Evolutionary conservation across 805 yeast species (phyloP).

Genomic region (Schizosaccharomyces octosporus): DNA sequence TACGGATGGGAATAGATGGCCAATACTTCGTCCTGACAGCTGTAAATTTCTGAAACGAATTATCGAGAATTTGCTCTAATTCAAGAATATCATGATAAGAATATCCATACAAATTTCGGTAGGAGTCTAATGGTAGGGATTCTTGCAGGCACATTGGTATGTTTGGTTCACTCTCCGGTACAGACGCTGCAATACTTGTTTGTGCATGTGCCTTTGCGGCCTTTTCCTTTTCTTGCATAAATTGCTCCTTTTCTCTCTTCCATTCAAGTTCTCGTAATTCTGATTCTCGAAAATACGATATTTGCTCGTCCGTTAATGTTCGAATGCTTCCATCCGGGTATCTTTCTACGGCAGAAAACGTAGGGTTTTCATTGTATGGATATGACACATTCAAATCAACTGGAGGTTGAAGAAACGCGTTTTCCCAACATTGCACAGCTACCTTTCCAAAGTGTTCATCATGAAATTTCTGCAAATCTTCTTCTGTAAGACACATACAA

Average conservation of each 20-base stretch:
- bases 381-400: too few species aligned
- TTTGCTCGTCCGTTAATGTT: slow-evolving; percentile 10
- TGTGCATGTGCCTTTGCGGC: background rate
- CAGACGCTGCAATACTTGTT: background rate
- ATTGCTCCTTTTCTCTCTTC: background rate
- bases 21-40: background rate
- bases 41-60: background rate
- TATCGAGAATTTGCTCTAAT: background rate
- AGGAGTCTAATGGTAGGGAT: background rate
- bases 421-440: background rate
- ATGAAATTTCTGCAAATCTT: background rate
- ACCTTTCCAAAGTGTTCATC: background rate
- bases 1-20: background rate
- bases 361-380: background rate
- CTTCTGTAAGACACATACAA: background rate
- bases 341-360: background rate
- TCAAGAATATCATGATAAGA: background rate
- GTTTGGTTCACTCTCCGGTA: background rate
- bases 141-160: background rate
- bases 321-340: slow-evolving; percentile 9
- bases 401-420: background rate
- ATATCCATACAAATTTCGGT: background rate
- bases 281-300: slow-evolving; percentile 8
- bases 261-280: slow-evolving; percentile 4
- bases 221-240: background rate